Evolutionary conservation across 441 rosid species (phyloP), one percentile per base, ranked within the genome.

Genomic region (Gossypium gossypioides): DNA sequence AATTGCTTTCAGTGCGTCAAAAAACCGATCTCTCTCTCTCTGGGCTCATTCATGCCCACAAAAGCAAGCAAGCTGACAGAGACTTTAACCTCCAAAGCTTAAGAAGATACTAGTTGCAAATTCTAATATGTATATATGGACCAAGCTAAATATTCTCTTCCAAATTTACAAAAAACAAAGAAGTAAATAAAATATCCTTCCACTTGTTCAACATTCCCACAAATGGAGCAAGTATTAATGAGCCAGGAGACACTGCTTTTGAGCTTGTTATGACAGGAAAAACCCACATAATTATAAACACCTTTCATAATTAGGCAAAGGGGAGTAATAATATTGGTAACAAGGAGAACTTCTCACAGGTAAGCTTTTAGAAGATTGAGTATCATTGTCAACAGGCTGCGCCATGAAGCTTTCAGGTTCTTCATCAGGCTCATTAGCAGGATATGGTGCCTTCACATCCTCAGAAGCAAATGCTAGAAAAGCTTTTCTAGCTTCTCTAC

Each of bases 401-500:
- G 74, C 86, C 56, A 71, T 56, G 62, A 79, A 69, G 76, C 81
- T 82, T 78, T 73, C 82, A 68, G 25, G 66, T 61, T 75, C 77
- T 71, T 82, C 88, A 24, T 56, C 73, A 78, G 80, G 75, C 70
- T 77, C 83, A 63, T 79, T 84, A 55, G 73, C 15, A 21, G 18
- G 63, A 74, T 83, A 72, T 27, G 73, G 72, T 32, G 74, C 32
- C 57, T 82, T 82, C 48, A 76, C 81, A 76, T 88, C 88, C 80
- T 86, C 86, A 42, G 89, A 72, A 61, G 96, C 84, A 83, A 95
- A 89, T 74, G 99, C 97, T 73, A 95, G 75, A 64, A 92, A 87
- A 72, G 99, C 97, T 82, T 85, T 95, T 82, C 99, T 92, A 77
- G 98, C 99, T 89, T 95, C 94, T 80, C 97, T 86, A 72, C 95